Conservation (phyloP, 2,329 filamentous ascomycete genomes). For the Teratosphaeria destructans region DNA sequence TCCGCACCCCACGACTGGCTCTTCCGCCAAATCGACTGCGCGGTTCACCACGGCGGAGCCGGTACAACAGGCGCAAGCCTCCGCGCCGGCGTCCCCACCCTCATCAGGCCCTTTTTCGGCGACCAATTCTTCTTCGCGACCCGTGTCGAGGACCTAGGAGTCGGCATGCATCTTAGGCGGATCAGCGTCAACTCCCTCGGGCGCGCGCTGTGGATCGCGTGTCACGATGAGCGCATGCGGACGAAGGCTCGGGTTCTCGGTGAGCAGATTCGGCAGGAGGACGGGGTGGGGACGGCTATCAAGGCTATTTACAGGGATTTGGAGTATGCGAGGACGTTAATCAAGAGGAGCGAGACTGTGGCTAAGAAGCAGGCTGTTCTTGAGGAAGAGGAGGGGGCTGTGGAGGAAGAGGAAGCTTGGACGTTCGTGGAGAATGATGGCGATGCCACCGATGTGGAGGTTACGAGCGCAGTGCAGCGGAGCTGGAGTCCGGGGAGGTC, state of each 20-base stretch:
- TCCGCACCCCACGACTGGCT: slow-evolving; percentile 94
- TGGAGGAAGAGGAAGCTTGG: slow-evolving; percentile 44
- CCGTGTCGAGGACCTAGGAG: slow-evolving; percentile 83
- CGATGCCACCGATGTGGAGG: slow-evolving; percentile 23
- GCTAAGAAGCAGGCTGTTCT: slow-evolving; percentile 3
- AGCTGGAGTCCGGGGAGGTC: background rate
- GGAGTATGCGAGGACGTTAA: slow-evolving; percentile 78
- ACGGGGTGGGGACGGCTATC: slow-evolving; percentile 81
- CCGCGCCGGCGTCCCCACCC: slow-evolving; percentile 81
- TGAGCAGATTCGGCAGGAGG: slow-evolving; percentile 81
- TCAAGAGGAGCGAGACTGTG: slow-evolving; percentile 28
- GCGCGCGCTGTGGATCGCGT: slow-evolving; percentile 81
- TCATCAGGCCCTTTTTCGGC: slow-evolving; percentile 94
- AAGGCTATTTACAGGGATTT: slow-evolving; percentile 90
- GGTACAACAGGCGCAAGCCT: slow-evolving; percentile 92
- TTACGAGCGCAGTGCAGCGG: background rate
- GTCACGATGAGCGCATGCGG: slow-evolving; percentile 84
- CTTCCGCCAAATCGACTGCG: slow-evolving; percentile 86
- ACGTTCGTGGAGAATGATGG: slow-evolving; percentile 67
- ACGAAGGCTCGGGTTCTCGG: slow-evolving; percentile 72
- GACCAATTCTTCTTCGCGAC: slow-evolving; percentile 95
- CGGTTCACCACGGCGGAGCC: slow-evolving; percentile 86
- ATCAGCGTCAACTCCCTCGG: slow-evolving; percentile 81
- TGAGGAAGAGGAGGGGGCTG: slow-evolving; percentile 17
- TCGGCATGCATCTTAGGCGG: slow-evolving; percentile 80